These are phyloP conservation scores for Falciphora oryzae DNA, from an alignment of 2,329 filamentous ascomycete species.

Conservation along the genomic window DNA sequence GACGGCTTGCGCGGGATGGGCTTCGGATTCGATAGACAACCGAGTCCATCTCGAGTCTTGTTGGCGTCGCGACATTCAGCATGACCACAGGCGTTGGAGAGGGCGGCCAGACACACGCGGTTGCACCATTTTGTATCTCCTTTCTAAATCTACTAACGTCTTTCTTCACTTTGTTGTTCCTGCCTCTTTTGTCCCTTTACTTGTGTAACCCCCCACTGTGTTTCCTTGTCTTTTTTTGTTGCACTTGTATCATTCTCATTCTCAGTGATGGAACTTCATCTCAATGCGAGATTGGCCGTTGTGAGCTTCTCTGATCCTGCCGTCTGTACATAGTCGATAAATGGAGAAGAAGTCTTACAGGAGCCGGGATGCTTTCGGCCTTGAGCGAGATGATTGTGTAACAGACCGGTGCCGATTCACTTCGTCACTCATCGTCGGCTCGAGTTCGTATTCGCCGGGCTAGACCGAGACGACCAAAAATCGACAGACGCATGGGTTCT, in stretches of 20 bases:
- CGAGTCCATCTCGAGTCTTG: not conserved
- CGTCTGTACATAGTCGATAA: constrained; percentile 8
- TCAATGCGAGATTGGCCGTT: not conserved
- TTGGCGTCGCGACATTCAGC: constrained; percentile 5
- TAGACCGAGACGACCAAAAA: not conserved
- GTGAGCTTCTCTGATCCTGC: not conserved
- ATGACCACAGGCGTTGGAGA: constrained; percentile 10
- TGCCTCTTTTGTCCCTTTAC: constrained; percentile 6
- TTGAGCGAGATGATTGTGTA: not conserved
- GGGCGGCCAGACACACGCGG: constrained; percentile 5
- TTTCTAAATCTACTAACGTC: constrained; percentile 3
- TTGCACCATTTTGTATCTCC: constrained; percentile 2
- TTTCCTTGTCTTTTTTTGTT: constrained; percentile 4
- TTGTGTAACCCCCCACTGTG: constrained; percentile 2
- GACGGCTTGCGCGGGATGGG: not conserved
- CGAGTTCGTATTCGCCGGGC: not conserved
- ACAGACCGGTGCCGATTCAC: too few species aligned
- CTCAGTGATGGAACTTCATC: not conserved
- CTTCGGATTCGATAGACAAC: not conserved
- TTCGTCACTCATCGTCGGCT: too few species aligned
- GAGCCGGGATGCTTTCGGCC: not conserved
- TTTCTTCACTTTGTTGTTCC: constrained; percentile 2
- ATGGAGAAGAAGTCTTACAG: constrained; percentile 4
- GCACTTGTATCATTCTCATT: constrained; percentile 1
- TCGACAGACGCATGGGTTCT: not conserved